Evolutionary conservation across 2,329 filamentous ascomycete species (phyloP).

Genomic region (Pseudocercospora vitis): DNA sequence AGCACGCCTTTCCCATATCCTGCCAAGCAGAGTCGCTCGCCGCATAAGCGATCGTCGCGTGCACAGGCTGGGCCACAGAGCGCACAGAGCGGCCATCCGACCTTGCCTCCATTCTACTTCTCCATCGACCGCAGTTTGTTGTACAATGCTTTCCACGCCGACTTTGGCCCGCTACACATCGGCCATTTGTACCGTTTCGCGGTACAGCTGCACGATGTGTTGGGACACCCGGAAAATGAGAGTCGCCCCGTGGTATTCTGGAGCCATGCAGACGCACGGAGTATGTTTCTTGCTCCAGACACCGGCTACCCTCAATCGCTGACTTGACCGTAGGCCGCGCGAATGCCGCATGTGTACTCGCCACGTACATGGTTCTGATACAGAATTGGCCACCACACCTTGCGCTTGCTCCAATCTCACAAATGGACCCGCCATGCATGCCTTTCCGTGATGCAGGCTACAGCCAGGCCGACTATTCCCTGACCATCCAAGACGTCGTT

Average conservation of each 20-base stretch:
- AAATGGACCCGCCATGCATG: slow-evolving; percentile 97
- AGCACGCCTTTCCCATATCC: slow-evolving; percentile 86
- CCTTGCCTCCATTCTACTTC: slow-evolving; percentile 83
- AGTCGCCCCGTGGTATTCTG: slow-evolving; percentile 91
- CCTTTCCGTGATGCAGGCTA: slow-evolving; percentile 98
- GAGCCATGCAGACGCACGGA: slow-evolving; percentile 87
- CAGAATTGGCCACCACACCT: slow-evolving; percentile 97
- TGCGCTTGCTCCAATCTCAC: slow-evolving; percentile 90
- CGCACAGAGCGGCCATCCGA: slow-evolving; percentile 41
- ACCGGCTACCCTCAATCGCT: slow-evolving; percentile 23
- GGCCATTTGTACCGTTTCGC: slow-evolving; percentile 96
- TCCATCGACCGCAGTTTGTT: slow-evolving; percentile 79
- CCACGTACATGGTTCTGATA: slow-evolving; percentile 98
- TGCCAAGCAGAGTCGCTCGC: slow-evolving; percentile 59
- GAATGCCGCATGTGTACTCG: slow-evolving; percentile 91
- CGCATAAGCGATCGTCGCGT: slow-evolving; percentile 72
- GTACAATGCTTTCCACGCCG: slow-evolving; percentile 98
- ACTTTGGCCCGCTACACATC: slow-evolving; percentile 96
- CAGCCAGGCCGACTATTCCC: slow-evolving; percentile 93
- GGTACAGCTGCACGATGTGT: slow-evolving; percentile 90
- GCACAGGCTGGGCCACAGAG: slow-evolving; percentile 59
- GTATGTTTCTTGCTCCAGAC: slow-evolving; percentile 53
- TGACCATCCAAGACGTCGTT: slow-evolving; percentile 95
- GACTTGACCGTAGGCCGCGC: slow-evolving; percentile 63
- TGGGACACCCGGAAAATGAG: slow-evolving; percentile 88